Conservation (phyloP, 2,329 filamentous ascomycete species). For the Phaeosphaeriaceae sp. region DNA sequence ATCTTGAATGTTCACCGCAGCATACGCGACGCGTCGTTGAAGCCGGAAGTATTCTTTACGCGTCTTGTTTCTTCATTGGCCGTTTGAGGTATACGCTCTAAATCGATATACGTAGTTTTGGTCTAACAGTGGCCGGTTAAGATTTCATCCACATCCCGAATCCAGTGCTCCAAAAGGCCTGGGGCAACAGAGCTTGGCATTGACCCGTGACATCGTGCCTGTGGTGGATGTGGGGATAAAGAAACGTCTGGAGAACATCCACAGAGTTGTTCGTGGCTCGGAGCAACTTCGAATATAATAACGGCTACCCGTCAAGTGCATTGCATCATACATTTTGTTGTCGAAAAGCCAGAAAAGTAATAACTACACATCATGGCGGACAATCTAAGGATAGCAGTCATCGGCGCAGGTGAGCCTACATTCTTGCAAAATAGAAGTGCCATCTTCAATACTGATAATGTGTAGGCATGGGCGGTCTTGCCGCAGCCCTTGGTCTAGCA, state of each 20-base stretch:
- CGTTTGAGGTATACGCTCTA: background rate
- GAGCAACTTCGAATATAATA: background rate
- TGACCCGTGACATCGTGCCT: background rate
- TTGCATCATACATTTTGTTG: background rate
- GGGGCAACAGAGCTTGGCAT: conserved; percentile 9
- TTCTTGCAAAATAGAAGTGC: background rate
- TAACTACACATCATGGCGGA: conserved; percentile 32
- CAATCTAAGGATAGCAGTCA: conserved; percentile 39
- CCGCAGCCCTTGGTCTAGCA: conserved; percentile 74
- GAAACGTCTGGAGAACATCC: conserved; percentile 4
- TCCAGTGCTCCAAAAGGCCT: background rate
- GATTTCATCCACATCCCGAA: conserved; percentile 17
- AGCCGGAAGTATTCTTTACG: background rate
- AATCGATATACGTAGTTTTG: background rate
- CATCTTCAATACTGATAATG: conserved; percentile 10
- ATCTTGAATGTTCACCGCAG: background rate
- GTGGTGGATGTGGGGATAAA: conserved; percentile 8
- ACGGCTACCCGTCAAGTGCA: background rate
- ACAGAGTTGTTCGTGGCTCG: background rate
- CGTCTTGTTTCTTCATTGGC: background rate
- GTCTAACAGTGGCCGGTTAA: conserved; percentile 12
- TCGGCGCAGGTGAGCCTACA: conserved; percentile 38
- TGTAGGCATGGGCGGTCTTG: conserved; percentile 80
- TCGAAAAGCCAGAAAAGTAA: background rate
- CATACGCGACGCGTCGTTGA: background rate